These are phyloP conservation scores for Stephania cephalantha DNA, from an alignment of 164 flowering plant species.

Conservation along the genomic window DNA sequence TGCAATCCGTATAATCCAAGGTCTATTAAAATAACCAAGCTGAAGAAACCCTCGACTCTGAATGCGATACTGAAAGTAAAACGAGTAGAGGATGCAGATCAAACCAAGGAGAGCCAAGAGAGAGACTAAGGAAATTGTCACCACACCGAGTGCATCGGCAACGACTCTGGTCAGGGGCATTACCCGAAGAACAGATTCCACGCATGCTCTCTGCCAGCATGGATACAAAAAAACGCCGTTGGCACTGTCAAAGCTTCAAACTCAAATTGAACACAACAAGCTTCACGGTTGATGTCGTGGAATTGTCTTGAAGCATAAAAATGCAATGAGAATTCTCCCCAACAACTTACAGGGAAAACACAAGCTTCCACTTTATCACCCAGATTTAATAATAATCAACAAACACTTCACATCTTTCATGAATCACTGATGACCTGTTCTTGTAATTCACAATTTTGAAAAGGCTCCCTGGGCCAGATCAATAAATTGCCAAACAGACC, in stretches of 20 bases:
- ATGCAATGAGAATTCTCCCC: background rate
- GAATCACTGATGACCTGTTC: background rate
- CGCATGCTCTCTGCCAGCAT: constrained; percentile 99
- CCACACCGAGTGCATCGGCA: constrained; percentile 98
- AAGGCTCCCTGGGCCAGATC: background rate
- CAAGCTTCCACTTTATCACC: background rate
- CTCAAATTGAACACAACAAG: constrained; percentile 16
- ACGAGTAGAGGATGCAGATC: constrained; percentile 59
- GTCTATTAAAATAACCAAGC: constrained; percentile 77
- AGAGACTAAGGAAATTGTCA: constrained; percentile 76
- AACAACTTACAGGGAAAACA: background rate
- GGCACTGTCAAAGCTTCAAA: constrained; percentile 21
- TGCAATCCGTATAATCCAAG: constrained; percentile 77
- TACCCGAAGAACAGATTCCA: constrained; percentile 87
- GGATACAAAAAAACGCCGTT: constrained; percentile 43
- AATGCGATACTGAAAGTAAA: constrained; percentile 64
- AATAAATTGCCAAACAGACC: background rate
- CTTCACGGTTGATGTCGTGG: constrained; percentile 12
- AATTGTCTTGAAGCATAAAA: constrained; percentile 2
- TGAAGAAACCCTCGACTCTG: constrained; percentile 39
- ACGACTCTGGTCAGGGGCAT: constrained; percentile 92
- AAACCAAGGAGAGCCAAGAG: constrained; percentile 60
- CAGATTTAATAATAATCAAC: background rate
- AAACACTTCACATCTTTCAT: background rate
- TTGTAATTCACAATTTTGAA: background rate